Base-by-base conservation (phyloP, 345 rosid species). In the Tarenaya hassleriana region DNA sequence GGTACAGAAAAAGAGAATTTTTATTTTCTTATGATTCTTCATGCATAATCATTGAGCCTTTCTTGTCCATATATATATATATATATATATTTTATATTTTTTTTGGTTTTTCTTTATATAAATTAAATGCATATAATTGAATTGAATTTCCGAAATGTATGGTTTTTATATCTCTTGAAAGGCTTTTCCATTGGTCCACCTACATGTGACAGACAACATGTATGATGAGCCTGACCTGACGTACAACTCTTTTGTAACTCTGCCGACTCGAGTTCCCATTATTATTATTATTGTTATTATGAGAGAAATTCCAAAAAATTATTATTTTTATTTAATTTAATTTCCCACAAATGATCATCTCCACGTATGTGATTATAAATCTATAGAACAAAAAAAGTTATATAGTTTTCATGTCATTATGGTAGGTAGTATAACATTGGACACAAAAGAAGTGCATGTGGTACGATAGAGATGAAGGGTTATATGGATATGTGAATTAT, bases 101-200 rank as follows among this genome's bases (percentile, higher is more conserved):
- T 21, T 50, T 48, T 16, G 15, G 11, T 32, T 19, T 48, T 21
- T 41, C 7, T 16, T 10, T 34, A 41, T 42, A 51, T 41, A 42
- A 56, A n/a, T 16, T 55, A 14, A 41, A 34, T 33, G 44, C 16
- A 21, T 50, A 27, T 41, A 34, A 34, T 21, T 41, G 43, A 14
- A 7, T 7, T 7, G n/a, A 8, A 10, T 37, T 16, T 50, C n/a
- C n/a, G 32, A 19, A 50, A 42, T 27, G 24, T 16, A 24, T 42
- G 27, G 4, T 16, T 49, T 27, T 64, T 24, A 14, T 34, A 24
- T 57, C 37, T 38, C 39, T 52, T 47, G 21, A 21, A 39, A 52
- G 38, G 33, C 59, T 58, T 66, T 58, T 58, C 43, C 50, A 66
- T 66, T 33, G 64, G 70, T 66, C 55, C 65, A 66, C 56, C 48